Base-by-base conservation (phyloP, 768 basidiomycete genomes). In the Collybiopsis luxurians region DNA sequence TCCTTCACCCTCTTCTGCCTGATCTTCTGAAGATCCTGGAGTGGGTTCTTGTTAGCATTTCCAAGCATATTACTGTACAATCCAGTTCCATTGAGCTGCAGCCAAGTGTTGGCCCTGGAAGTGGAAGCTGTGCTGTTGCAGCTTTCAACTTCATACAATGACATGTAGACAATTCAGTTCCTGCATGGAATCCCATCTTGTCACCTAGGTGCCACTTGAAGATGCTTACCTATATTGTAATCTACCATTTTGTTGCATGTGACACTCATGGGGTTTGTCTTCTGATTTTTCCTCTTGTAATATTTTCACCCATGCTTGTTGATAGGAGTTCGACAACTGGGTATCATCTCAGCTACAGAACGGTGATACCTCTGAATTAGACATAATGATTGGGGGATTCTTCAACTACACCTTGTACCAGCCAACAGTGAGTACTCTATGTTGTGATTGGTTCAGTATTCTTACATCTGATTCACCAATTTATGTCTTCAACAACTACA, bases 51-150 rank as follows among this genome's bases (percentile, higher is more conserved):
- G 27, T 13, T 28, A 24, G 27, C 15, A 48, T 48, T 21, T 26
- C 10, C 21, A 10, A 10, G 27, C 19, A 7, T 15, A 6, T 26
- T 7, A 23, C 19, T 27, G 13, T 48, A 6, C 13, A 31, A 5
- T n/a, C 51, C 34, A 31, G 51, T 31, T 6, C 5, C 5, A 53
- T 53, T 17, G 11, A 31, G 7, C 51, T 9, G 6, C 51, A 53
- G 26, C 30, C 34, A 5, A 19, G 10, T 6, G 17, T 9, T 36
- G 51, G 34, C 5, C 26, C 26, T 36, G 47, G 47, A 5, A 42
- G 38, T 21, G 51, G 51, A n/a, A 53, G 51, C 21, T 53, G 51
- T 53, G 51, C 31, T 23, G 31, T 53, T 10, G 51, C 51, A 39
- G 51, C 51, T 9, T 38, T 53, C 17, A 53, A 53, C 26, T 53